Evolutionary conservation across 2,329 filamentous ascomycete genomes (phyloP).

Genomic region (Dothistroma pini): DNA sequence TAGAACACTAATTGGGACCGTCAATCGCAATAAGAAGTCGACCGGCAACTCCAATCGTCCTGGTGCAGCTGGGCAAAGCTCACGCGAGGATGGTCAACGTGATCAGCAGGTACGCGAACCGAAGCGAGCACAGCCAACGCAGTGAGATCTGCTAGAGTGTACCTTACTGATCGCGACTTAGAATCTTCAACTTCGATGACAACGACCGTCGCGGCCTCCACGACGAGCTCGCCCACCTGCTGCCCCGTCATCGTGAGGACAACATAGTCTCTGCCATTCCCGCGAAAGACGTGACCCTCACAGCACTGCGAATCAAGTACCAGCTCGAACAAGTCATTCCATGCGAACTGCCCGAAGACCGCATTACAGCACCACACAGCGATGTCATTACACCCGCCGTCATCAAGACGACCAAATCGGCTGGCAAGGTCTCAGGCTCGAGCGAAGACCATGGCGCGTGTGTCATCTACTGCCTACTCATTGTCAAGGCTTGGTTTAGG

Average conservation of each 20-base stretch:
- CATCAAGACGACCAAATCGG: slow-evolving; percentile 73
- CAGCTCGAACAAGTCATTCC: slow-evolving; percentile 86
- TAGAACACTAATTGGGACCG: neutral
- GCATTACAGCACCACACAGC: slow-evolving; percentile 77
- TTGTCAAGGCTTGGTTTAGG: slow-evolving; percentile 72
- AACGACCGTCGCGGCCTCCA: slow-evolving; percentile 37
- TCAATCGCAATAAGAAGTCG: neutral
- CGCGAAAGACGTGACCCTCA: slow-evolving; percentile 77
- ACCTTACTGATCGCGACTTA: neutral
- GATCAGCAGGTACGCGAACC: neutral
- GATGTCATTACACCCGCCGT: slow-evolving; percentile 78
- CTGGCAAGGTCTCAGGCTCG: slow-evolving; percentile 51
- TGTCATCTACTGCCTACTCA: slow-evolving; percentile 77
- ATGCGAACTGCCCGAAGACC: slow-evolving; percentile 76
- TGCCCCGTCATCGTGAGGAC: slow-evolving; percentile 59
- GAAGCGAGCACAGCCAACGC: neutral
- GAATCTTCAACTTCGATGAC: slow-evolving; percentile 31
- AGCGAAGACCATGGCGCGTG: slow-evolving; percentile 64
- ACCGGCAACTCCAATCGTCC: neutral
- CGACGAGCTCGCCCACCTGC: slow-evolving; percentile 49
- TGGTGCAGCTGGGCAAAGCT: neutral
- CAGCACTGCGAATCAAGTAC: slow-evolving; percentile 84
- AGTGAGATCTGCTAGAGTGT: neutral
- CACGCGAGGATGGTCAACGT: neutral
- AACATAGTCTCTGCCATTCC: slow-evolving; percentile 64